Conservation (phyloP, 164 flowering plant genomes). For the Cinnamomum chago region DNA sequence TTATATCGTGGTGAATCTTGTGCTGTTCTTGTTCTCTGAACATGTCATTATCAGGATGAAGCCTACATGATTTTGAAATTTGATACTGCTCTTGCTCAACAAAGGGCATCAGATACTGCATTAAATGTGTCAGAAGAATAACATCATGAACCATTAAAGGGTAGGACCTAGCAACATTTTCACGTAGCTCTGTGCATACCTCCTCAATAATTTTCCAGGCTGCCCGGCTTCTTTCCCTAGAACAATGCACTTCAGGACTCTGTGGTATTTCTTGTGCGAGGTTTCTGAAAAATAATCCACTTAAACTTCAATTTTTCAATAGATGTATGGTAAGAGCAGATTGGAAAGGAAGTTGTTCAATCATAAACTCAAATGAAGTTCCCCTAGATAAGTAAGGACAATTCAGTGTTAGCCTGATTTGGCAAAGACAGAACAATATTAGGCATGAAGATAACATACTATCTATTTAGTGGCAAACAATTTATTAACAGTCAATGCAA, state of each 20-base stretch:
- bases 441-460: too few species aligned
- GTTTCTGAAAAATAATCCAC: conserved; percentile 28
- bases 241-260: conserved; percentile 78
- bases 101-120: conserved; percentile 90
- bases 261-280: conserved; percentile 41
- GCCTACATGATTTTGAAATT: conserved; percentile 62
- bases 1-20: conserved; percentile 67
- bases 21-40: conserved; percentile 95
- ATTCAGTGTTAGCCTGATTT: too few species aligned
- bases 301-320: not conserved
- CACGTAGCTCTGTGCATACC: conserved; percentile 31
- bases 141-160: not conserved
- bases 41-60: conserved; percentile 80
- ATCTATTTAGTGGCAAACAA: too few species aligned
- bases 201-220: conserved; percentile 86
- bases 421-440: too few species aligned
- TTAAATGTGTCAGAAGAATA: not conserved
- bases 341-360: not conserved
- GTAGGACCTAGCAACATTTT: not conserved
- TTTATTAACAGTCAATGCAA: not conserved
- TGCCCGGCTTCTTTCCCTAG: conserved; percentile 88
- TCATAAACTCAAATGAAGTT: not conserved
- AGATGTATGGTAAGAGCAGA: not conserved
- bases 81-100: conserved; percentile 68
- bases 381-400: not conserved